These are phyloP conservation scores for Nicotiana rustica DNA, from an alignment of 305 asterid species.

Conservation along the genomic window DNA sequence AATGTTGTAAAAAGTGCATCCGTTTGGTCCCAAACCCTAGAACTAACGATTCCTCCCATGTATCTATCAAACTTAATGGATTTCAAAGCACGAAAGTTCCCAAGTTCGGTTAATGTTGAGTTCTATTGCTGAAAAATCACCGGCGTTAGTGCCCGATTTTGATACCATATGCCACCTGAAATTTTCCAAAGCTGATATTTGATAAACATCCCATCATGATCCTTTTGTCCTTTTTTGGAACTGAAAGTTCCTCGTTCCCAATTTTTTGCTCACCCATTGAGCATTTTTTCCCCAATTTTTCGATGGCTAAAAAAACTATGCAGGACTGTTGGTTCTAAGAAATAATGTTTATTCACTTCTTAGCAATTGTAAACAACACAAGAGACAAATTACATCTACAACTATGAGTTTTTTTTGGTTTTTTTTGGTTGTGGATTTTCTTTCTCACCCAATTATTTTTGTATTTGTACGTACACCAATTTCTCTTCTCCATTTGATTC, in stretches of 20 bases:
- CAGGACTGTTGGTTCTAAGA: too few species aligned
- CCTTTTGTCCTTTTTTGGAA: too few species aligned
- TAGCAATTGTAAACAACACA: neutral
- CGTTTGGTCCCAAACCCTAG: neutral
- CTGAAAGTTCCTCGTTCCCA: neutral
- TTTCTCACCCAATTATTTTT: neutral
- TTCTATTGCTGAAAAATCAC: conserved; percentile 19
- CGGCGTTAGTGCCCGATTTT: neutral
- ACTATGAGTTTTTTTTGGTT: neutral
- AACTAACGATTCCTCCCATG: neutral
- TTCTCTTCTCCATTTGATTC: neutral
- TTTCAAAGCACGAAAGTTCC: neutral
- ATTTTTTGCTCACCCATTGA: neutral
- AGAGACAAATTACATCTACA: neutral
- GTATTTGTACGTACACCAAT: neutral
- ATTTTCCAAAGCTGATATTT: neutral
- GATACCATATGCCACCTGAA: neutral
- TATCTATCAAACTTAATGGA: neutral
- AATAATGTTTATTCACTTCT: neutral
- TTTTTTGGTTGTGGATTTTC: neutral
- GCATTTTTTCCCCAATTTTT: neutral
- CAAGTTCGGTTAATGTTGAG: neutral
- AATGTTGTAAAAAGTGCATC: neutral
- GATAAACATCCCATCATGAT: neutral
- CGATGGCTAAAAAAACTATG: too few species aligned